Base-by-base conservation (phyloP, 441 rosid genomes). In the Eutrema salsugineum region DNA sequence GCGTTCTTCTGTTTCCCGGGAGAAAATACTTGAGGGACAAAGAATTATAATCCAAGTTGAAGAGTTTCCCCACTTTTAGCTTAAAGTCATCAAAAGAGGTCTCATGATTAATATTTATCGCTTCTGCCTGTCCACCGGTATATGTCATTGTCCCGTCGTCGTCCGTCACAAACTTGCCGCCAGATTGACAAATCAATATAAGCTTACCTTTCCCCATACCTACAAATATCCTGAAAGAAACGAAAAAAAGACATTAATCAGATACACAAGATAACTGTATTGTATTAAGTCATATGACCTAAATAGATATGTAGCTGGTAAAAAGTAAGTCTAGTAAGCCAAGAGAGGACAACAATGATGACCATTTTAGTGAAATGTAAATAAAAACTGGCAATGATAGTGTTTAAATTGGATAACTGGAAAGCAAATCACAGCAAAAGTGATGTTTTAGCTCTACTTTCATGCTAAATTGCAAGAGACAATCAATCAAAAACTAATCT, bases 91-190 rank as follows among this genome's bases (percentile, higher is more conserved):
- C 90, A 72, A 86, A 90, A 22, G 59, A 27, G 8, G 94, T 90
- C 48, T 91, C 95, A 39, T 72, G 82, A 71, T 72, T 85, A 71
- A 94, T 83, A 80, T 91, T 91, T 3, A 88, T 50, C 19, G 97
- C 97, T 63, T 91, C 87, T 33, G 99, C 99, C 73, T 90, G 94
- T 70, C 99, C 99, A 12, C 97, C 97, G 57, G 60, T 70, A 72
- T 94, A 94, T 24, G 83, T 85, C 79, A 88, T 64, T 66, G 83
- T 72, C 30, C 95, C 93, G 75, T 90, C 95, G 65, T 83, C 86
- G 47, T 80, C 83, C 17, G 85, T 82, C 66, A 63, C 78, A 79
- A 94, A 91, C 72, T 84, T 86, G 40, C 97, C 97, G 8, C 97
- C 92, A 30, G 73, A 83, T 80, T 87, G 97, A 81, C 97, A 94